Evolutionary conservation across 768 basidiomycete species (phyloP).

Genomic region (Daedalea quercina): DNA sequence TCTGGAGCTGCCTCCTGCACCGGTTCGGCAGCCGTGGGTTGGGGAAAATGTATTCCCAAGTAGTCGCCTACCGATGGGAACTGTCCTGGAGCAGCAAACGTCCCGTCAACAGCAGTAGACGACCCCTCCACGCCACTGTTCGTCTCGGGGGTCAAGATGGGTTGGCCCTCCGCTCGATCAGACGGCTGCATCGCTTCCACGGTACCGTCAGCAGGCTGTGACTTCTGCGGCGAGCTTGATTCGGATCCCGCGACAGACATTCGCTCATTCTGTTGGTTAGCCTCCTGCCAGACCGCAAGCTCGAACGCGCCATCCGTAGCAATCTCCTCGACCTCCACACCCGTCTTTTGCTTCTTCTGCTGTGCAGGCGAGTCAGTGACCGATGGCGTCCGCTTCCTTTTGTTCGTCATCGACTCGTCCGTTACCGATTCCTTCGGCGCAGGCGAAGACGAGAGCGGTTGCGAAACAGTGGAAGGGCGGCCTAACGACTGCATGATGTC

Average conservation of each 20-base stretch:
- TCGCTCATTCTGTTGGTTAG: neutral
- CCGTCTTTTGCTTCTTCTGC: slow-evolving; percentile 5
- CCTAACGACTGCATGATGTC: slow-evolving; percentile 52
- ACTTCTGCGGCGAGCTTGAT: neutral
- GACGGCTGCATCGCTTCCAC: no score
- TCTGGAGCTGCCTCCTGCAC: neutral
- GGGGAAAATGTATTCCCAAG: neutral
- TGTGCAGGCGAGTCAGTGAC: neutral
- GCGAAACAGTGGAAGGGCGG: slow-evolving; percentile 6
- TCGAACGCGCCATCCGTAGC: slow-evolving; percentile 1
- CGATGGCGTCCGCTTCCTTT: slow-evolving; percentile 3
- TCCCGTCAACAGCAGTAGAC: neutral
- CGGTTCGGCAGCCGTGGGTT: neutral
- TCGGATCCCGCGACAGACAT: neutral
- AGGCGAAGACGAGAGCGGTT: neutral
- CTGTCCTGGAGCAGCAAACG: neutral
- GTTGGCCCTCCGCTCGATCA: no score
- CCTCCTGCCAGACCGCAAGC: slow-evolving; percentile 2
- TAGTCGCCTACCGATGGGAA: neutral
- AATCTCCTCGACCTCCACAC: neutral
- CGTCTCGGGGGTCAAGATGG: no score
- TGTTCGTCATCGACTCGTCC: neutral
- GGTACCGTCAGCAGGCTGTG: neutral
- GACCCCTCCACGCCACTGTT: no score
- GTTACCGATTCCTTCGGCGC: neutral